These are phyloP conservation scores for Capsella rubella DNA, from an alignment of 441 rosid species.

Conservation along the genomic window DNA sequence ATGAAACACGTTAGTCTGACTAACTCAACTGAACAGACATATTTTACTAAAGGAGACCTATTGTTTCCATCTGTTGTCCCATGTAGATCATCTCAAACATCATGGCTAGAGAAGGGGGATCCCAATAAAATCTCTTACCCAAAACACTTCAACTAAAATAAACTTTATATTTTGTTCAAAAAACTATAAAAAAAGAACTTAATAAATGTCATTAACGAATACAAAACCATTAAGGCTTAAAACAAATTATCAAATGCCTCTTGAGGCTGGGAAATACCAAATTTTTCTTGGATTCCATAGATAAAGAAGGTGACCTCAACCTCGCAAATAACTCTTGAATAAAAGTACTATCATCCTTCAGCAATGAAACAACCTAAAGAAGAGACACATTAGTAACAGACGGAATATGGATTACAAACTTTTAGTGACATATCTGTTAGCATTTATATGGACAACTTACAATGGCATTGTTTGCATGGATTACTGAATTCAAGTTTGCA, in stretches of 20 bases:
- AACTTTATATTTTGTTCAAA: not conserved
- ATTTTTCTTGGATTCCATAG: constrained; percentile 88
- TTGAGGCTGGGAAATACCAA: constrained; percentile 64
- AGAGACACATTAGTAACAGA: constrained; percentile 37
- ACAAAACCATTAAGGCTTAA: constrained; percentile 22
- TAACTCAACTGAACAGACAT: constrained; percentile 24
- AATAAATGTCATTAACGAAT: constrained; percentile 24
- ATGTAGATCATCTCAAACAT: constrained; percentile 28
- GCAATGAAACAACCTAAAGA: constrained; percentile 85
- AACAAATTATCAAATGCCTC: constrained; percentile 31
- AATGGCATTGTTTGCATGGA: constrained; percentile 91
- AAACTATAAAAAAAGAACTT: too few species aligned
- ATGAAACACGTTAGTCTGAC: constrained; percentile 41
- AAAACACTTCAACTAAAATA: constrained; percentile 21
- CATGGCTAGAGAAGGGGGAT: constrained; percentile 12
- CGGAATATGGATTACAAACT: constrained; percentile 21
- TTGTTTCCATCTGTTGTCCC: constrained; percentile 24
- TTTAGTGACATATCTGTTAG: constrained; percentile 25
- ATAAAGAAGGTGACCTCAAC: constrained; percentile 73
- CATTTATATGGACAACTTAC: constrained; percentile 61
- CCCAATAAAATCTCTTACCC: constrained; percentile 20
- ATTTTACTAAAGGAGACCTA: constrained; percentile 2
- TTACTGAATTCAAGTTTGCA: constrained; percentile 89
- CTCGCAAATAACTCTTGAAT: constrained; percentile 94
- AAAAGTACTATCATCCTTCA: constrained; percentile 93